Evolutionary conservation across 495 filamentous ascomycete species (phyloP), one percentile per base, ranked within the genome.

Genomic region (Cercophora scortea): DNA sequence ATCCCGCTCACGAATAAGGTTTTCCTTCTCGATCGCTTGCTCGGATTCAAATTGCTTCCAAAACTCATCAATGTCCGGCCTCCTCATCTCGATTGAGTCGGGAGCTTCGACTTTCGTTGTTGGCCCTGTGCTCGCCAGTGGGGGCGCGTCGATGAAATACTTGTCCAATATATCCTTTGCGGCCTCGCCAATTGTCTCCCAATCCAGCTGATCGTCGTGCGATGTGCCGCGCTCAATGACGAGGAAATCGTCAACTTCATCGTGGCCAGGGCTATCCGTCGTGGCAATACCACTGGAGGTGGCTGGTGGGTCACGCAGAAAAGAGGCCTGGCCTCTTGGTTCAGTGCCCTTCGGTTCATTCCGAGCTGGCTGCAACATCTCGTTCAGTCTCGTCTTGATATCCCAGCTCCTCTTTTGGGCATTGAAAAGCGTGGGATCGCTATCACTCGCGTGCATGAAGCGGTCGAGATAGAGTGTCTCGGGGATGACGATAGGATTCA

Each of bases 401-500:
- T 77, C 72, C 93, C 92, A 96, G 41, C 75, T 75, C 49, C 85
- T 69, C 45, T 80, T 73, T 19, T 89, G 82, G n/a, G 76, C 73
- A 34, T 71, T 61, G 62, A 84, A 75, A 2, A 93, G 65, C 4
- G 74, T 65, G 0, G 78, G 75, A 32, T 79, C 71, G 33, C 76
- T 72, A 3, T 77, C 78, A 1, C 63, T 61, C 0, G 71, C 66
- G 46, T 93, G 87, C 75, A 94, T 85, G 66, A 92, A 98, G 12
- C 91, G 81, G 68, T 97, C 93, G 45, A 98, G 73, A 63, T 86
- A 96, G 34, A 98, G 79, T 3, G 77, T 82, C 47, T 92, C 83
- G 15, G 81, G 78, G 18, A 98, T 77, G 11, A 78, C 72, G 16
- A 97, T 73, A 39, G 87, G 86, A 46, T 90, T 83, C 32, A 84